Conservation (phyloP, 305 asterid genomes). For the Fraxinus latifolia region DNA sequence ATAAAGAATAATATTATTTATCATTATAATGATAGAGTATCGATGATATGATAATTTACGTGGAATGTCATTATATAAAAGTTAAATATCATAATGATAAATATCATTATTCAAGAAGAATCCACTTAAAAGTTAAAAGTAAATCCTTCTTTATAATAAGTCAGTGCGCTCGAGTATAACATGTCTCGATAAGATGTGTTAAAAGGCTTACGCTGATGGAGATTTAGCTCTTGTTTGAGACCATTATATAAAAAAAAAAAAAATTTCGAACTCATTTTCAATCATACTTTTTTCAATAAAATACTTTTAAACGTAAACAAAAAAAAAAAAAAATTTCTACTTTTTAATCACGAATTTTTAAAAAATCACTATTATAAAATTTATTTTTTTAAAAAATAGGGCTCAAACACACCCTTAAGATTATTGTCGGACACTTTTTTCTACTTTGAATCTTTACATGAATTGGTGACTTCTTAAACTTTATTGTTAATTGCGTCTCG, state of each 20-base stretch:
- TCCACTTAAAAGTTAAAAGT: neutral
- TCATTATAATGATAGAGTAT: too few relatives aligned
- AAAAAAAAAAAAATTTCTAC: too few relatives aligned
- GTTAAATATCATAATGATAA: too few relatives aligned
- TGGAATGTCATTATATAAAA: too few relatives aligned
- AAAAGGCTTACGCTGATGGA: neutral
- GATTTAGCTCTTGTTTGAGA: too few relatives aligned
- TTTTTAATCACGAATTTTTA: too few relatives aligned
- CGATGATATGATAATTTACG: too few relatives aligned
- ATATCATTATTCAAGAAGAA: too few relatives aligned
- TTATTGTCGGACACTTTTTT: neutral
- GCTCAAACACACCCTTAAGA: neutral
- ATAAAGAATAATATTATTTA: too few relatives aligned
- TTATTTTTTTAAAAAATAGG: too few relatives aligned
- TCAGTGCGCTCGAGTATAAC: neutral
- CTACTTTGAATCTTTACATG: neutral
- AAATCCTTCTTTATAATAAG: neutral
- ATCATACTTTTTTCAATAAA: neutral
- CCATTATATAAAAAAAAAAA: too few relatives aligned
- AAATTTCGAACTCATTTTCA: neutral
- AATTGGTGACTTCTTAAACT: neutral
- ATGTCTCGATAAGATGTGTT: neutral
- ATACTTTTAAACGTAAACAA: too few relatives aligned
- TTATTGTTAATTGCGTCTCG: neutral
- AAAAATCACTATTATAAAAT: neutral